phyloP scores from a whole-genome alignment of 495 filamentous ascomycete genomes.

The Penicillium maclennaniae region DNA sequence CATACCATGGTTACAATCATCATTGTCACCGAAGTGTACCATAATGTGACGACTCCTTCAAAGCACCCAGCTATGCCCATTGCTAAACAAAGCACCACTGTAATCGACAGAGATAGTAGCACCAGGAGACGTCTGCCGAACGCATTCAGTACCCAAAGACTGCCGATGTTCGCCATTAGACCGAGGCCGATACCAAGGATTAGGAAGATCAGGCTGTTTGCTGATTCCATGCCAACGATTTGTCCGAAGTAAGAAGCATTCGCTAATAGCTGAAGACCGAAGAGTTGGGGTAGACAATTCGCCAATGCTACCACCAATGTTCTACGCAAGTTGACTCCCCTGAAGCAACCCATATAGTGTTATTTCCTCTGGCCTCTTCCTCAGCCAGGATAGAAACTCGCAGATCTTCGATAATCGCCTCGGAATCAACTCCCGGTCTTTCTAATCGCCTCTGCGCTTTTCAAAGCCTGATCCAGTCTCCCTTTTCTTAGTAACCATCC shows the following conservation, averaged over 20 bases:
- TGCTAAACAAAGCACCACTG: slow-evolving; percentile 25
- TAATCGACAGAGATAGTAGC: slow-evolving; percentile 9
- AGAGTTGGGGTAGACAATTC: slow-evolving; percentile 25
- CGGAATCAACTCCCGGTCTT: slow-evolving; percentile 3
- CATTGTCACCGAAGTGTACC: slow-evolving; percentile 30
- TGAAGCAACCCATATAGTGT: slow-evolving; percentile 43
- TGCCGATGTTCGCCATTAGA: slow-evolving; percentile 27
- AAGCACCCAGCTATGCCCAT: slow-evolving; percentile 37
- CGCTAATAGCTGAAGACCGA: slow-evolving; percentile 30
- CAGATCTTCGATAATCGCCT: slow-evolving; percentile 16
- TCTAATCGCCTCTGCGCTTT: slow-evolving; percentile 21
- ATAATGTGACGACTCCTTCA: slow-evolving; percentile 21
- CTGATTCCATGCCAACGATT: slow-evolving; percentile 29
- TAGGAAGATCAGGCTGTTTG: slow-evolving; percentile 29
- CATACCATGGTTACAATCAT: slow-evolving; percentile 25
- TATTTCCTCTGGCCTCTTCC: slow-evolving; percentile 13
- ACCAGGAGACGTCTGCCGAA: slow-evolving; percentile 29
- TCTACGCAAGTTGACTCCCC: slow-evolving; percentile 39
- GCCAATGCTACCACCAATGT: slow-evolving; percentile 47
- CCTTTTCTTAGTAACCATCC: slow-evolving; percentile 18
- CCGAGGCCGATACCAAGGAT: slow-evolving; percentile 31
- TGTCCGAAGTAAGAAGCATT: slow-evolving; percentile 36
- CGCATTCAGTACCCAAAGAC: slow-evolving; percentile 24
- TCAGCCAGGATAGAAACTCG: slow-evolving; percentile 24
- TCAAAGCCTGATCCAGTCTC: slow-evolving; percentile 7